phyloP scores from a whole-genome alignment of 163 green algal genomes.

The Volvox carteri region DNA sequence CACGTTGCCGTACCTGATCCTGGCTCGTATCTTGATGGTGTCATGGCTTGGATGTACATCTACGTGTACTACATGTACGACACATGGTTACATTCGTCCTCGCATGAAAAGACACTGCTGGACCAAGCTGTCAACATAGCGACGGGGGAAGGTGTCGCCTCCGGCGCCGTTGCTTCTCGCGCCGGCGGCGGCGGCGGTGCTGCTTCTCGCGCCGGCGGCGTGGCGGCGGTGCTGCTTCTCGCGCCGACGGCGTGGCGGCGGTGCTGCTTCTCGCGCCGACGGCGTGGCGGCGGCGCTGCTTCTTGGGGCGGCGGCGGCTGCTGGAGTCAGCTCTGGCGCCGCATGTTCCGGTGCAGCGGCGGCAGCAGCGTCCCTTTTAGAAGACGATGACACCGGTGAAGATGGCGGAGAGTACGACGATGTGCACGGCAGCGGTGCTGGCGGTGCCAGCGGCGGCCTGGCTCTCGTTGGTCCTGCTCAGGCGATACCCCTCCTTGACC shows the following conservation, averaged over 20 bases:
- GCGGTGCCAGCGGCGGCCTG: background rate
- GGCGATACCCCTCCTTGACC: slow-evolving; percentile 39
- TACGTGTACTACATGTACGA: no score
- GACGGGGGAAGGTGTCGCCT: background rate
- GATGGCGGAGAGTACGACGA: background rate
- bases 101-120: slow-evolving; percentile 37
- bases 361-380: background rate
- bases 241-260: no score
- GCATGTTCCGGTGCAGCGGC: background rate
- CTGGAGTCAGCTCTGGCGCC: no score
- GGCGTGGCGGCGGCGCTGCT: background rate
- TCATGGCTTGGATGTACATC: no score
- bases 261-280: background rate
- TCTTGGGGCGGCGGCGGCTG: background rate
- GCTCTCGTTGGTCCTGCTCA: background rate
- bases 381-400: background rate
- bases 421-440: background rate
- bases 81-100: no score
- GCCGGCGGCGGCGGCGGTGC: no score
- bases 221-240: no score
- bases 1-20: no score
- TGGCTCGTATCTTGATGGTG: no score
- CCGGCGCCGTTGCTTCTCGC: no score
- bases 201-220: no score
- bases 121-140: slow-evolving; percentile 28